Evolutionary conservation across 257 asterid genomes (phyloP).

Genomic region (Paraleonurus japonicus): DNA sequence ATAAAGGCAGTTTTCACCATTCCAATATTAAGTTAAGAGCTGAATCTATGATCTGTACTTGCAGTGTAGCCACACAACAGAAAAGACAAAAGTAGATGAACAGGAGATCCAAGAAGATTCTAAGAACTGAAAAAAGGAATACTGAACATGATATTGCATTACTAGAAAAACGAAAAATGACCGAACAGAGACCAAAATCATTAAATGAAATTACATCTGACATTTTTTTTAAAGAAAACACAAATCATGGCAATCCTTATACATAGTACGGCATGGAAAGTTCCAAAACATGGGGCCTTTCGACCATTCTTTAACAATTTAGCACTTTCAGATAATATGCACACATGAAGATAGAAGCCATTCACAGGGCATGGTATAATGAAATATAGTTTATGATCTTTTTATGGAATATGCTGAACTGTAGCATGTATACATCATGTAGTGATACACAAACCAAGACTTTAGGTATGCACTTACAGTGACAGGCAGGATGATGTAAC

Average conservation of each 20-base stretch:
- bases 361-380: not conserved
- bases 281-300: not conserved
- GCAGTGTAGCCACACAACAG: not conserved
- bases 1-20: not conserved
- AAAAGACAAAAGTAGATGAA: not conserved
- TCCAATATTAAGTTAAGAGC: not conserved
- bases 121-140: slow-evolving; percentile 5
- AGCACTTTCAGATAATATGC: not conserved
- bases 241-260: not conserved
- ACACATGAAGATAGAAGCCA: slow-evolving; percentile 8
- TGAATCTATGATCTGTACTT: not conserved
- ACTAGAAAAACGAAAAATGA: not conserved
- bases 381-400: not conserved
- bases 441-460: slow-evolving; percentile 10
- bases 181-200: not conserved
- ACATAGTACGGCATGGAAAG: not conserved
- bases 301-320: slow-evolving; percentile 17
- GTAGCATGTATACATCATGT: not conserved
- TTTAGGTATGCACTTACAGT: slow-evolving; percentile 30
- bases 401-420: slow-evolving; percentile 1
- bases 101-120: not conserved
- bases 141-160: not conserved
- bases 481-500: slow-evolving; percentile 33
- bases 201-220: slow-evolving; percentile 3
- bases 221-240: not conserved